phyloP scores from a whole-genome alignment of 805 yeast species.

The Soucietia sequanensis region DNA sequence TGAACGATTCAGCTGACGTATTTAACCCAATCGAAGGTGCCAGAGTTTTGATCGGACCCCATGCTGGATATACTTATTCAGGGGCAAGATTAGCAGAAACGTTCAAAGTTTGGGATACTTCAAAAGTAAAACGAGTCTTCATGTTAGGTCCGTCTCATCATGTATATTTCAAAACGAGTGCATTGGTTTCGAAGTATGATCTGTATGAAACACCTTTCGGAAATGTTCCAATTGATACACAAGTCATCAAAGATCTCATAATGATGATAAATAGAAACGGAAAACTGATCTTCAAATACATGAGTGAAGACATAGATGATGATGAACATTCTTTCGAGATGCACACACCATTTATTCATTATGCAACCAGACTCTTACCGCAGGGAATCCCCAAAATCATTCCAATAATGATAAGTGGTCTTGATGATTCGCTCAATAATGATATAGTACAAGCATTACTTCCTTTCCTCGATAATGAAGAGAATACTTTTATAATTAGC shows the following conservation, averaged over 20 bases:
- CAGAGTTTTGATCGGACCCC: constrained; percentile 48
- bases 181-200: constrained; percentile 50
- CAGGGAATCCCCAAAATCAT: constrained; percentile 50
- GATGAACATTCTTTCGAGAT: constrained; percentile 93
- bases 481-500: constrained; percentile 73
- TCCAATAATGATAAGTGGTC: constrained; percentile 78
- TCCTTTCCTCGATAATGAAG: constrained; percentile 53
- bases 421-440: constrained; percentile 44
- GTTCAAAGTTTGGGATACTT: constrained; percentile 66
- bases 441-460: constrained; percentile 47
- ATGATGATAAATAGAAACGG: constrained; percentile 15
- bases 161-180: constrained; percentile 67
- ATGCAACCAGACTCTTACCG: constrained; percentile 37
- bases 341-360: constrained; percentile 79
- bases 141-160: constrained; percentile 94
- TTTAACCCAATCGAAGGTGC: constrained; percentile 30
- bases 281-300: constrained; percentile 44
- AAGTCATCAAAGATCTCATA: constrained; percentile 35
- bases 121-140: constrained; percentile 60
- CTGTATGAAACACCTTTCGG: constrained; percentile 84
- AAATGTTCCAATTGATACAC: constrained; percentile 60
- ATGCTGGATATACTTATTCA: constrained; percentile 88
- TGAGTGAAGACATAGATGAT: constrained; percentile 64
- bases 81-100: constrained; percentile 78
- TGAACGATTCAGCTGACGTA: constrained; percentile 44